These are phyloP conservation scores for Cryptococcus sp. DNA, from an alignment of 1,284 basidiomycete genomes.

Conservation along the genomic window DNA sequence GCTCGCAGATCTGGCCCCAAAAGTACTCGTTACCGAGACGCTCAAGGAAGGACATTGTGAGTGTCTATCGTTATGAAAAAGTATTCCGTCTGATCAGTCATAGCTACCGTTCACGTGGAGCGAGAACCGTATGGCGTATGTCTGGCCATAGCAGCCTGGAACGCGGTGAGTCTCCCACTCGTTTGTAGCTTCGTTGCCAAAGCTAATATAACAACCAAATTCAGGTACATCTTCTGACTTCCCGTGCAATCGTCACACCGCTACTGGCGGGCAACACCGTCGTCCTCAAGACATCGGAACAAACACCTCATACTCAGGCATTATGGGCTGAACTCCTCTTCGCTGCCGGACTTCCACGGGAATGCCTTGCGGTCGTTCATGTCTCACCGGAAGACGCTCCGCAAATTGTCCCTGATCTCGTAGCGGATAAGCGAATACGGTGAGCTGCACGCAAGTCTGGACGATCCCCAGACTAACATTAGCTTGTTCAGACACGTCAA, in stretches of 20 bases:
- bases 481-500: slow-evolving; percentile 41
- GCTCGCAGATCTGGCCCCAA: slow-evolving; percentile 6
- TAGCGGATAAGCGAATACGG: slow-evolving; percentile 60
- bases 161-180: slow-evolving; percentile 18
- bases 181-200: background rate
- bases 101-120: slow-evolving; percentile 4
- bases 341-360: slow-evolving; percentile 63
- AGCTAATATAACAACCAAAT: background rate
- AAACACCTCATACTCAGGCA: slow-evolving; percentile 59
- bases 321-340: slow-evolving; percentile 56
- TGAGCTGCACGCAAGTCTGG: background rate
- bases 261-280: slow-evolving; percentile 67
- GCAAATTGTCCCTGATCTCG: slow-evolving; percentile 58
- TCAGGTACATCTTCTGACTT: slow-evolving; percentile 18
- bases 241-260: slow-evolving; percentile 60
- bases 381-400: slow-evolving; percentile 58
- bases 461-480: background rate
- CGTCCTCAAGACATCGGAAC: slow-evolving; percentile 64
- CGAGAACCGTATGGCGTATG: slow-evolving; percentile 34
- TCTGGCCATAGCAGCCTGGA: slow-evolving; percentile 32
- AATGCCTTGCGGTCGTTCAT: slow-evolving; percentile 63
- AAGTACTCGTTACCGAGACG: background rate
- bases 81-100: background rate
- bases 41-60: background rate
- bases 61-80: background rate